Conservation (phyloP, 768 basidiomycete species). For the Leccinum variicolor region DNA sequence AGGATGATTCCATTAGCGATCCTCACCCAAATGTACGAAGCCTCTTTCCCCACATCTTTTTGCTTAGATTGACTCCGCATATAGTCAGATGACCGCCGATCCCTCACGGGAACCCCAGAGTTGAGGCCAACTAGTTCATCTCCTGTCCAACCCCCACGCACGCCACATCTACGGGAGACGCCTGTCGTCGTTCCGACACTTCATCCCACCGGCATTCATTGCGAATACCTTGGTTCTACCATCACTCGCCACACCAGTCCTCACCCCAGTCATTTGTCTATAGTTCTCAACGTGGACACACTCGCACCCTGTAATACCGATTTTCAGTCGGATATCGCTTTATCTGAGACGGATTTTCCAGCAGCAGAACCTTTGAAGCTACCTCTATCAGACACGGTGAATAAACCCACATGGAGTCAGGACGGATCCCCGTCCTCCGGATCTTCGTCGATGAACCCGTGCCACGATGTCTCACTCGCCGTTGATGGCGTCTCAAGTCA, state of each 20-base stretch:
- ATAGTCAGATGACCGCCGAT: conserved; percentile 12
- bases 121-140: conserved; percentile 10
- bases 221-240: neutral
- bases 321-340: conserved; percentile 4
- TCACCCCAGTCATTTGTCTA: neutral
- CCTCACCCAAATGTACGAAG: conserved; percentile 28
- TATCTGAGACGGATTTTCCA: conserved; percentile 19
- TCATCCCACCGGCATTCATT: neutral
- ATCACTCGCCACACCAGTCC: neutral
- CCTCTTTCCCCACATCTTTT: conserved; percentile 3
- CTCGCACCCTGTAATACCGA: neutral
- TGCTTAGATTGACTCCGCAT: conserved; percentile 4
- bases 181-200: neutral
- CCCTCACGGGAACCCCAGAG: conserved; percentile 7
- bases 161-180: neutral
- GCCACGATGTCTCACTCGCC: neutral
- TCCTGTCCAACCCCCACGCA: conserved; percentile 7
- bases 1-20: conserved; percentile 10
- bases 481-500: neutral
- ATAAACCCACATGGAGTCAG: conserved; percentile 5
- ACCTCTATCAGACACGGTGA: conserved; percentile 23
- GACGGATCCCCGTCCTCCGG: neutral
- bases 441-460: conserved; percentile 1
- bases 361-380: conserved; percentile 19
- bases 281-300: neutral